These are phyloP conservation scores for Fusarium redolens DNA, from an alignment of 2,329 filamentous ascomycete species.

Conservation along the genomic window DNA sequence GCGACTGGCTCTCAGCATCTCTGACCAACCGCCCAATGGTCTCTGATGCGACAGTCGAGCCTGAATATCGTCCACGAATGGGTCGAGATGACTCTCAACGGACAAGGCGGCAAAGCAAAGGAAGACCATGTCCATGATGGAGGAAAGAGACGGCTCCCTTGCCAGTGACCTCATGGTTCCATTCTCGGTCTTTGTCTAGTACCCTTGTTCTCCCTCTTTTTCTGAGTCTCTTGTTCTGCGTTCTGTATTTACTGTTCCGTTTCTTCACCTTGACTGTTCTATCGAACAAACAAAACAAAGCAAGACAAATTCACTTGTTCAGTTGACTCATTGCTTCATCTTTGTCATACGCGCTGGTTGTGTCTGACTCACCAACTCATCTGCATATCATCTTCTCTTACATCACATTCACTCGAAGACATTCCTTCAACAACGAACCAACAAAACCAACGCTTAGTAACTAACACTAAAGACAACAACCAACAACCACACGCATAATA, in stretches of 20 bases:
- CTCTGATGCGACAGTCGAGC: conserved; percentile 25
- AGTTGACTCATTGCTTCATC: conserved; percentile 1
- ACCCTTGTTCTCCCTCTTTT: conserved; percentile 7
- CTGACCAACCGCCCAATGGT: conserved; percentile 22
- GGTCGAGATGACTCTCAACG: conserved; percentile 26
- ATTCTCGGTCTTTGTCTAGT: conserved; percentile 23
- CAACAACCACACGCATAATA: conserved; percentile 4
- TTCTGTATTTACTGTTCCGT: conserved; percentile 18
- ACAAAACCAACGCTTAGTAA: conserved; percentile 9
- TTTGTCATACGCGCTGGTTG: conserved; percentile 34
- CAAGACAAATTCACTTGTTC: conserved; percentile 27
- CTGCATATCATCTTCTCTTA: conserved; percentile 3
- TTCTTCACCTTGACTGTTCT: conserved; percentile 8
- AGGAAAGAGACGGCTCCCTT: not conserved
- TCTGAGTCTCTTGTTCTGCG: conserved; percentile 4
- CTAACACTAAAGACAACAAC: conserved; percentile 4
- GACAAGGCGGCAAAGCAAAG: conserved; percentile 17
- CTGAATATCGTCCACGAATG: conserved; percentile 23
- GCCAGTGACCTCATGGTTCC: conserved; percentile 30
- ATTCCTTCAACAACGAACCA: not conserved
- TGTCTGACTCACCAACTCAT: conserved; percentile 23
- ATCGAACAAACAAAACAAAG: conserved; percentile 27
- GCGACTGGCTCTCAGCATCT: conserved; percentile 35
- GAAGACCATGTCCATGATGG: conserved; percentile 2
- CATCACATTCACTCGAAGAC: not conserved